Evolutionary conservation across 75 land plant genomes (phyloP), one percentile per base, ranked within the genome.

Genomic region (Pinus taeda): DNA sequence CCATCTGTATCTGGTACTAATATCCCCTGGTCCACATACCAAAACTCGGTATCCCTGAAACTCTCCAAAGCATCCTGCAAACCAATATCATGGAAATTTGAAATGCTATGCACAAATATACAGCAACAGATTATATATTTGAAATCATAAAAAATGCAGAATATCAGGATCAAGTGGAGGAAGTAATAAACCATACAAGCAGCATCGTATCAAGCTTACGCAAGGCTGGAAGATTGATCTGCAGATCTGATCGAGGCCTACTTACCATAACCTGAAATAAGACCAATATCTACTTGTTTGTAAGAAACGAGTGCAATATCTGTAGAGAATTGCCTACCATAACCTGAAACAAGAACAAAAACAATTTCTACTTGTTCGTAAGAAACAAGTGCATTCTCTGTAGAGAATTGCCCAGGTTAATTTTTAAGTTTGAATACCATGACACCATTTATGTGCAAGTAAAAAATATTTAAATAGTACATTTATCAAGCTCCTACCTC

Each of bases 21-120:
- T 69, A 83, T 80, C 36, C 89, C 87, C 77, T 94, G 92, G 15
- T 94, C 97, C 18, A 86, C 89, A 79, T 94, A 94, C 89, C 92
- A 90, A 79, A 94, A 94, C 74, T 94, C 97, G 17, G 94, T 66
- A 15, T 83, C 69, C 0, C 24, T 74, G 80, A 94, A 94, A 65
- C 90, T 78, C 37, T 94, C 96, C 22, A 93, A 76, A 71, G 85
- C 75, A 58, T 93, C 96, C 96, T 93, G 87, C 55, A 73, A 71
- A 75, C 13, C 29, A 39, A 59, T 15, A 59, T 57, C 26, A 58
- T 49, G 57, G 29, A 21, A 8, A 6, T 15, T 33, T 30, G 37
- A 36, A 64, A 64, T 22, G 15, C 18, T 67, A 74, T 49, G 63
- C 42, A 59, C 58, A 70, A 20, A 60, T 60, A 57, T 29, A 45